These are phyloP conservation scores for Xylariaceae sp. DNA, from an alignment of 2,329 filamentous ascomycete genomes.

Conservation along the genomic window DNA sequence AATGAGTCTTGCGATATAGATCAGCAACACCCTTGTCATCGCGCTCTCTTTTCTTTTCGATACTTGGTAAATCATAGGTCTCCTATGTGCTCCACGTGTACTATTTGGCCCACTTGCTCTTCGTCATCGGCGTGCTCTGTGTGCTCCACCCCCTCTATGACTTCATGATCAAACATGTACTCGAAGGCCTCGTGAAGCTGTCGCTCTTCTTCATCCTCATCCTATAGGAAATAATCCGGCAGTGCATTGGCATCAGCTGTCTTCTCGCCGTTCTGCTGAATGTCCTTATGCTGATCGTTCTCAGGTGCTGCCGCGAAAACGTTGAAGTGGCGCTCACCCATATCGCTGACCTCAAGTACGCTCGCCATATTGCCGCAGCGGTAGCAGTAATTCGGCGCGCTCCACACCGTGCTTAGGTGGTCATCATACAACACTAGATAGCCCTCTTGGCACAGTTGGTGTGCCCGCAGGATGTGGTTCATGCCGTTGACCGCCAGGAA, in stretches of 20 bases:
- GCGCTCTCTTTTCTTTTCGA: background rate
- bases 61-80: background rate
- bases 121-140: background rate
- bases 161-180: background rate
- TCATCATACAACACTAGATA: constrained; percentile 98
- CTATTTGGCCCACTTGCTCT: background rate
- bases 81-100: background rate
- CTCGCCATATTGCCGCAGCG: constrained; percentile 96
- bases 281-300: constrained; percentile 88
- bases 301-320: constrained; percentile 97
- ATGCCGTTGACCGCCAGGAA: constrained; percentile 97
- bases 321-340: constrained; percentile 93
- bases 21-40: background rate
- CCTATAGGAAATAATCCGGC: constrained; percentile 74
- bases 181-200: background rate
- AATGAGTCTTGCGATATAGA: background rate
- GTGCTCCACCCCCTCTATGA: background rate
- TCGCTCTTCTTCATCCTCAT: background rate
- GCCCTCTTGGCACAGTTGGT: constrained; percentile 97
- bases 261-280: constrained; percentile 78
- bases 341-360: constrained; percentile 93
- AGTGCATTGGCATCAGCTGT: constrained; percentile 65
- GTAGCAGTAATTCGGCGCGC: constrained; percentile 95
- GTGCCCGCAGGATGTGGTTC: constrained; percentile 96
- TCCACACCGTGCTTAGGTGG: constrained; percentile 94